Base-by-base conservation (phyloP, 257 asterid species). In the Coffea eugenioides region DNA sequence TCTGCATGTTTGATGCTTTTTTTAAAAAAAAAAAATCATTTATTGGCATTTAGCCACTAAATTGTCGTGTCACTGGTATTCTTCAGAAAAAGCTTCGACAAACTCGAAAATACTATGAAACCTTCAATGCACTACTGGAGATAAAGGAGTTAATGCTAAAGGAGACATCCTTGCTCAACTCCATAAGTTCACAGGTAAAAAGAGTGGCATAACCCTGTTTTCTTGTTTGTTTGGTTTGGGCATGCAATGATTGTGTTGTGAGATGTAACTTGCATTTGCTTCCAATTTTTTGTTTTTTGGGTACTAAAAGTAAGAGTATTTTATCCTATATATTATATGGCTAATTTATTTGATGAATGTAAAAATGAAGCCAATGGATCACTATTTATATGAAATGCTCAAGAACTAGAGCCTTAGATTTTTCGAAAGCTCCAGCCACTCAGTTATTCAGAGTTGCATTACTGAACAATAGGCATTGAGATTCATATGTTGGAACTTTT, bases 41-140 rank as follows among this genome's bases (percentile, higher is more conserved):
- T 76, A 57, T 74, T 76, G 70, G 73, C 68, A 57, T 51, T 46
- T 79, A 76, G 82, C 75, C 59, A 65, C 77, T 48, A 67, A 76
- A 82, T 46, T 80, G 41, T 51, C 73, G 77, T 77, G 45, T 82
- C 39, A 73, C 74, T 79, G 79, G 49, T 78, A 43, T 75, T 83
- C 48, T 82, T 80, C 85, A 94, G 98, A 90, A 86, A 82, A 91
- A 87, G 88, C 96, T 82, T 81, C 79, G 80, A 34, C 95, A 89
- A 86, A 92, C 96, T 49, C 90, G 88, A 61, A 90, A 86, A 83
- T 84, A 83, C 82, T 92, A 92, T 84, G 98, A 90, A 75, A 92
- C 97, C n/a, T 92, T 84, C 83, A 92, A 94, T 82, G 91, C 97
- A 67, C 83, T 92, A 67, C 83, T 90, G 91, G 97, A 91, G 93